Evolutionary conservation across 441 rosid species (phyloP).

Genomic region (Omphalea diandra): DNA sequence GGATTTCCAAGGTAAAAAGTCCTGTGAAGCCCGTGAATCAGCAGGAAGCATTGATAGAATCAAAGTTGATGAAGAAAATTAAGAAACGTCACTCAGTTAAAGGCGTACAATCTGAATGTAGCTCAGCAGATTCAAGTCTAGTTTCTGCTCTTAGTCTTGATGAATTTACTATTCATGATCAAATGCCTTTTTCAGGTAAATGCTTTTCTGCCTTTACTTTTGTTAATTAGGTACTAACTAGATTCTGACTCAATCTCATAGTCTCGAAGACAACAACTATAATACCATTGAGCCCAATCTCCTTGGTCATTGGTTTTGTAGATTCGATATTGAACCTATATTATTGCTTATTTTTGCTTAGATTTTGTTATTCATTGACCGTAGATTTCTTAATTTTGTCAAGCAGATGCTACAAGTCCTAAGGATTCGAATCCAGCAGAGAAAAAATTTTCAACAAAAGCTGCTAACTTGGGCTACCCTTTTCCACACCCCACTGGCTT

Average conservation of each 20-base stretch:
- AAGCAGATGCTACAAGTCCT: constrained; percentile 19
- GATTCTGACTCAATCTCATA: too few relatives aligned
- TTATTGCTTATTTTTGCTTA: background rate
- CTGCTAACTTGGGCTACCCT: background rate
- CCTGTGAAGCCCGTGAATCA: constrained; percentile 31
- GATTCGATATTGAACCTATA: too few relatives aligned
- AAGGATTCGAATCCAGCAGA: constrained; percentile 20
- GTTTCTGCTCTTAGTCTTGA: constrained; percentile 54
- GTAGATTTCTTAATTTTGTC: background rate
- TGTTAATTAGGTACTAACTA: too few relatives aligned
- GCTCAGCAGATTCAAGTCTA: constrained; percentile 48
- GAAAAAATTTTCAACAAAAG: constrained; percentile 22
- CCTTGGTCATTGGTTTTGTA: too few relatives aligned
- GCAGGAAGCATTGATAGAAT: constrained; percentile 31
- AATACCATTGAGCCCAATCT: too few relatives aligned
- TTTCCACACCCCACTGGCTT: constrained; percentile 4
- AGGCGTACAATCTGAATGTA: constrained; percentile 25
- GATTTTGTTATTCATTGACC: background rate
- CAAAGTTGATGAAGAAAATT: constrained; percentile 37
- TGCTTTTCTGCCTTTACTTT: constrained; percentile 15
- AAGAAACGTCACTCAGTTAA: constrained; percentile 23
- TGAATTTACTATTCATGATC: constrained; percentile 36
- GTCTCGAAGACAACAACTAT: too few relatives aligned
- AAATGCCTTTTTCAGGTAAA: constrained; percentile 43
- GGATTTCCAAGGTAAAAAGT: constrained; percentile 23